Evolutionary conservation across 805 yeast species (phyloP).

Genomic region (Yamadazyma philogaea): DNA sequence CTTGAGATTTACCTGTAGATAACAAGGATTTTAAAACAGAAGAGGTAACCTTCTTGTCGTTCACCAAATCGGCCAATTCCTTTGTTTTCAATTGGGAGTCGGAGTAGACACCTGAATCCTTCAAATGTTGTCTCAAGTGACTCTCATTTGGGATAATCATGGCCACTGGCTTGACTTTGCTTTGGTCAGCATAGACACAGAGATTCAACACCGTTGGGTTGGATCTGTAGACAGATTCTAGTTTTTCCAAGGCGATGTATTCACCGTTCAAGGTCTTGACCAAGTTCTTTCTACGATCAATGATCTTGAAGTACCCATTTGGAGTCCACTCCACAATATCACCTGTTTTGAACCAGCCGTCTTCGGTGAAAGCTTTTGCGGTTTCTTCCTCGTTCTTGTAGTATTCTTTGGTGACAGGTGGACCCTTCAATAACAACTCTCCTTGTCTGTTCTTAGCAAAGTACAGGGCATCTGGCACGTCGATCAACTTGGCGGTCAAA

Average conservation of each 20-base stretch:
- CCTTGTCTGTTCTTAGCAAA: constrained; percentile 89
- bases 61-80: constrained; percentile 47
- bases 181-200: constrained; percentile 89
- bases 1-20: constrained; percentile 76
- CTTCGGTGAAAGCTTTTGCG: constrained; percentile 63
- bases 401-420: constrained; percentile 69
- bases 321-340: constrained; percentile 93
- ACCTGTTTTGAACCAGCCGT: constrained; percentile 96
- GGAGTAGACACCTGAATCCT: constrained; percentile 48
- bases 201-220: constrained; percentile 72
- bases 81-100: constrained; percentile 45
- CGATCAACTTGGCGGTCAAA: constrained; percentile 82
- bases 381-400: constrained; percentile 84
- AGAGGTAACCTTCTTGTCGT: constrained; percentile 53
- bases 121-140: constrained; percentile 54
- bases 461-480: constrained; percentile 89
- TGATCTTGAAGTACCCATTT: constrained; percentile 73
- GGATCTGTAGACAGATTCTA: constrained; percentile 88
- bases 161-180: constrained; percentile 87
- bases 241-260: constrained; percentile 92
- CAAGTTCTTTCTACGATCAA: constrained; percentile 93
- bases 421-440: constrained; percentile 81
- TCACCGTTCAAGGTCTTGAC: constrained; percentile 97
- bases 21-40: constrained; percentile 58
- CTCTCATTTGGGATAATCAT: constrained; percentile 79